These are phyloP conservation scores for Talaromyces sp. DNA, from an alignment of 2,329 filamentous ascomycete genomes.

Conservation along the genomic window DNA sequence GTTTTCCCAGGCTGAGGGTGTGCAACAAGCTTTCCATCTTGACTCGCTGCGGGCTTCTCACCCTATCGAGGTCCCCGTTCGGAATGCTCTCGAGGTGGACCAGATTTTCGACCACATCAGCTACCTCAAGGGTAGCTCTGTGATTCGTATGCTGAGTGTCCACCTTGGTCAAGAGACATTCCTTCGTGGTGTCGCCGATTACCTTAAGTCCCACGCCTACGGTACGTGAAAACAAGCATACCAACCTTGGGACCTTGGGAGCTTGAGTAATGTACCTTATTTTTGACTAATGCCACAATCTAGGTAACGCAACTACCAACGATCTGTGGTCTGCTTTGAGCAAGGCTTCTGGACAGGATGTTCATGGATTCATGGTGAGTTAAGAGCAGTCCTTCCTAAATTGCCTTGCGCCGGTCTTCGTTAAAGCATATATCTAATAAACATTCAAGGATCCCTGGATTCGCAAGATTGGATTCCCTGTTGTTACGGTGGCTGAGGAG, in stretches of 20 bases:
- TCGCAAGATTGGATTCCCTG: conserved; percentile 89
- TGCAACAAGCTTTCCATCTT: conserved; percentile 87
- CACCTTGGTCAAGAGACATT: conserved; percentile 88
- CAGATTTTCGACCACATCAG: conserved; percentile 98
- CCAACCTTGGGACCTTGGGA: neutral
- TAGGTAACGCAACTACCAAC: conserved; percentile 79
- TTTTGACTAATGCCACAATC: neutral
- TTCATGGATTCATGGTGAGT: conserved; percentile 76
- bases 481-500: conserved; percentile 83
- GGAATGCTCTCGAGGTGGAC: conserved; percentile 91
- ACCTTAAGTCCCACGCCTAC: conserved; percentile 86
- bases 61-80: conserved; percentile 92
- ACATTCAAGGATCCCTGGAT: conserved; percentile 74
- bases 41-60: conserved; percentile 91
- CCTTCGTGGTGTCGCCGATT: conserved; percentile 84
- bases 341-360: conserved; percentile 83
- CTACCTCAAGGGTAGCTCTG: conserved; percentile 94
- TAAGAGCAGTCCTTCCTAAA: neutral
- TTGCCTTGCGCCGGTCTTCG: neutral
- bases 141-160: conserved; percentile 92
- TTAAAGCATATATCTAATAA: neutral
- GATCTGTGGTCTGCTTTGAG: conserved; percentile 89
- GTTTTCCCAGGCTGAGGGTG: conserved; percentile 71
- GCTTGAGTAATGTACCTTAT: no score
- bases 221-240: conserved; percentile 49